A percentile compares a stretch with the other conserved stretches of the same genome.
Evolutionary conservation across 1,284 basidiomycete genomes (phyloP).

Genomic region (Marasmius tenuissimus): DNA sequence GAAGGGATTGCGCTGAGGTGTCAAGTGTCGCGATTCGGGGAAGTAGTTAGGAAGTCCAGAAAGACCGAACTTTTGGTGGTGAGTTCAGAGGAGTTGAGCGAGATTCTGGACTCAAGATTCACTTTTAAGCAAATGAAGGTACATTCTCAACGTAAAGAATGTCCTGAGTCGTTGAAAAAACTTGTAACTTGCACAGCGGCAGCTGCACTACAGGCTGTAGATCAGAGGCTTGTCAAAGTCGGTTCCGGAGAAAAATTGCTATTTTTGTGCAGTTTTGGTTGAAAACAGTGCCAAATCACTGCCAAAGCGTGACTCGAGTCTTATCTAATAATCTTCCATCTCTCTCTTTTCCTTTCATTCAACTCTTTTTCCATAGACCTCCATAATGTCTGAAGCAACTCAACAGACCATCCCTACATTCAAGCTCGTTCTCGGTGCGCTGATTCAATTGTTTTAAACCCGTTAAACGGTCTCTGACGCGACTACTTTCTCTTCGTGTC

Average conservation of each 20-base stretch:
- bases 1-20: too few species aligned
- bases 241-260: neutral
- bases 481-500: conserved; percentile 17
- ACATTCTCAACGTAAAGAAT: too few species aligned
- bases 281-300: neutral
- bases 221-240: neutral
- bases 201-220: too few species aligned
- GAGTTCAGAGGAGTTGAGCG: too few species aligned
- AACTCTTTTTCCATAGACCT: conserved; percentile 18
- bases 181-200: too few species aligned
- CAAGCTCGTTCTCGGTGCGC: conserved; percentile 96
- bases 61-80: too few species aligned
- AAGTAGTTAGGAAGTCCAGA: too few species aligned
- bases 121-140: too few species aligned
- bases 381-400: conserved; percentile 42
- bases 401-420: conserved; percentile 76
- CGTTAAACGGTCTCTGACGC: conserved; percentile 26
- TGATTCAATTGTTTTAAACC: conserved; percentile 25
- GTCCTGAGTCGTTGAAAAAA: too few species aligned
- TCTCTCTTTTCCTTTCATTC: conserved; percentile 9
- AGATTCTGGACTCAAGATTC: too few species aligned
- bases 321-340: conserved; percentile 2
- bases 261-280: neutral
- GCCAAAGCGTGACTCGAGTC: conserved; percentile 1
- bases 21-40: too few species aligned